Evolutionary conservation across 345 rosid species (phyloP).

Genomic region (Reutealis trisperma): DNA sequence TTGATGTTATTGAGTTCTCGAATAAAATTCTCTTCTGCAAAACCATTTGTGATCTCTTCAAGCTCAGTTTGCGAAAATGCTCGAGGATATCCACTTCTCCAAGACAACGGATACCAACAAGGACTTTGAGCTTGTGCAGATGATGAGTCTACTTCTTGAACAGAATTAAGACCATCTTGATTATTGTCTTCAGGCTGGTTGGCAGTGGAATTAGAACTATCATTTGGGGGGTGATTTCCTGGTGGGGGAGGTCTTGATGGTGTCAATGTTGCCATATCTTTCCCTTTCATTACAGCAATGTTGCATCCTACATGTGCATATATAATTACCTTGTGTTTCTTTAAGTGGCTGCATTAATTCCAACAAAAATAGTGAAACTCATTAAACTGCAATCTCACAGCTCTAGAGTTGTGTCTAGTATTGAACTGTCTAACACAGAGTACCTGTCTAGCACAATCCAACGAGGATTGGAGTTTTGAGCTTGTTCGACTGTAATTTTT

Average conservation of each 20-base stretch:
- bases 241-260: slow-evolving; percentile 28
- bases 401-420: too few relatives aligned
- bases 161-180: neutral
- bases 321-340: slow-evolving; percentile 38
- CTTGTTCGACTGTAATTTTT: slow-evolving; percentile 44
- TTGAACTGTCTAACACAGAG: too few relatives aligned
- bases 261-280: slow-evolving; percentile 46
- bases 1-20: neutral
- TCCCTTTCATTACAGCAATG: slow-evolving; percentile 48
- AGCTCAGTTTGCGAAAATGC: slow-evolving; percentile 39
- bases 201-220: neutral
- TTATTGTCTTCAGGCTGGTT: neutral
- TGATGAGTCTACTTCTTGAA: slow-evolving; percentile 17
- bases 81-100: slow-evolving; percentile 46
- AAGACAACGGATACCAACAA: slow-evolving; percentile 44
- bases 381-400: neutral
- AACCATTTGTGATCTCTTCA: slow-evolving; percentile 38
- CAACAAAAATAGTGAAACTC: neutral
- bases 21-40: slow-evolving; percentile 25
- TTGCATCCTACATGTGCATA: slow-evolving; percentile 45
- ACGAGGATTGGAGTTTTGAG: slow-evolving; percentile 38
- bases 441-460: slow-evolving; percentile 60
- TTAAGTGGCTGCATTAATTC: slow-evolving; percentile 35
- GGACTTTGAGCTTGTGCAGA: slow-evolving; percentile 14
- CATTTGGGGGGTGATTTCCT: neutral